phyloP scores from a whole-genome alignment of 169 alveolate species.

The Cytauxzoon felis region DNA sequence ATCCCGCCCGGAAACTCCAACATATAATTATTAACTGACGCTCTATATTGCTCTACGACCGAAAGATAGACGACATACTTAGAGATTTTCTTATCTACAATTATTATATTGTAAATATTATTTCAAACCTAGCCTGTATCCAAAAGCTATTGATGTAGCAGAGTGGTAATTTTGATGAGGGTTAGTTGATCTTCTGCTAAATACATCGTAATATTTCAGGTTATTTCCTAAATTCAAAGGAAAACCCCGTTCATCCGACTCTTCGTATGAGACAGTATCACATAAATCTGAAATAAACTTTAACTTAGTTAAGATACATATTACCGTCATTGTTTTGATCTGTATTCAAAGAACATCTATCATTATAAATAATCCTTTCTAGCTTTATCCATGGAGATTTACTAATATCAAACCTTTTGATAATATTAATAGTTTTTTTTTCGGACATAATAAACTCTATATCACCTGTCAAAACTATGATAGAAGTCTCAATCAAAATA shows the following conservation, averaged over 20 bases:
- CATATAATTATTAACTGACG: constrained; percentile 6
- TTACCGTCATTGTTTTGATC: no score
- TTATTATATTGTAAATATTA: background rate
- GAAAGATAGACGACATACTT: background rate
- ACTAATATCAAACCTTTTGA: constrained; percentile 6
- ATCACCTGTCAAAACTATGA: no score
- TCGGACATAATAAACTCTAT: no score
- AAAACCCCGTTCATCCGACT: constrained; percentile 18
- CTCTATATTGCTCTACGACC: constrained; percentile 23
- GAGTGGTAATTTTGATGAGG: background rate
- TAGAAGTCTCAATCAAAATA: no score
- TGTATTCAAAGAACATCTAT: no score
- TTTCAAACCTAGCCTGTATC: background rate
- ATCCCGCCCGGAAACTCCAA: constrained; percentile 31
- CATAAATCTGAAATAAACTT: no score
- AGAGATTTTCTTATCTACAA: background rate
- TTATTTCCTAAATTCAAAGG: constrained; percentile 4
- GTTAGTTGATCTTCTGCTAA: background rate
- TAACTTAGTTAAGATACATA: no score
- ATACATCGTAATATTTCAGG: constrained; percentile 10
- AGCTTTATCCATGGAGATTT: constrained; percentile 27
- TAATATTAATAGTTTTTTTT: background rate
- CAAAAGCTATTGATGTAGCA: constrained; percentile 17
- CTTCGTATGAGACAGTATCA: no score
- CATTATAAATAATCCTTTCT: constrained; percentile 5